A percentile compares a stretch with the other conserved stretches of the same genome.
These are phyloP conservation scores for Yarrowia keelungensis DNA, from an alignment of 805 yeast species.

Conservation along the genomic window DNA sequence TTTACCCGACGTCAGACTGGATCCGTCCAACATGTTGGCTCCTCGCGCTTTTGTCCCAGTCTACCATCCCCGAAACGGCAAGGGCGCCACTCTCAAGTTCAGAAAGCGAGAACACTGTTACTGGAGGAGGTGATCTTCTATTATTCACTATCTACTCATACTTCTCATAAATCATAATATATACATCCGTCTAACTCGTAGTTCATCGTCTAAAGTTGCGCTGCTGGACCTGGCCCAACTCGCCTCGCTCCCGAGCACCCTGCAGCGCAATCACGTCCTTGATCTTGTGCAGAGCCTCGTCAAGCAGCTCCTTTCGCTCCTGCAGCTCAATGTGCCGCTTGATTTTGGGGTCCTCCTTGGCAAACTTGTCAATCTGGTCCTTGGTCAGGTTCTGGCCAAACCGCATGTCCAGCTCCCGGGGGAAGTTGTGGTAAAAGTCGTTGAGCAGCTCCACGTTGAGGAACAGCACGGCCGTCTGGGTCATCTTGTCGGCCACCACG, in stretches of 20 bases:
- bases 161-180: conserved; percentile 13
- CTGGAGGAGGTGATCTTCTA: neutral
- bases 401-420: conserved; percentile 85
- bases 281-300: conserved; percentile 81
- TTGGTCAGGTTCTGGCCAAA: conserved; percentile 67
- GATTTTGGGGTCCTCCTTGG: conserved; percentile 92
- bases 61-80: neutral
- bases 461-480: conserved; percentile 91
- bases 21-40: neutral
- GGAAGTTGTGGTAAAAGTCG: conserved; percentile 95
- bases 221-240: conserved; percentile 22
- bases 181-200: neutral
- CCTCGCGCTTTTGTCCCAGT: neutral
- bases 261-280: conserved; percentile 81
- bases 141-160: neutral
- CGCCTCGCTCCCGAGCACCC: conserved; percentile 45
- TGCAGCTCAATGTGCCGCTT: conserved; percentile 91
- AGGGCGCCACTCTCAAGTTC: neutral
- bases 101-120: neutral
- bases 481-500: conserved; percentile 88
- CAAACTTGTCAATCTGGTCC: conserved; percentile 86
- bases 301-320: conserved; percentile 87
- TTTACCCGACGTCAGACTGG: neutral
- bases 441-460: conserved; percentile 91
- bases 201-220: neutral